A percentile compares a stretch with the other conserved stretches of the same genome.
Conservation (phyloP, 768 basidiomycete genomes). For the Mycena haematopus region DNA sequence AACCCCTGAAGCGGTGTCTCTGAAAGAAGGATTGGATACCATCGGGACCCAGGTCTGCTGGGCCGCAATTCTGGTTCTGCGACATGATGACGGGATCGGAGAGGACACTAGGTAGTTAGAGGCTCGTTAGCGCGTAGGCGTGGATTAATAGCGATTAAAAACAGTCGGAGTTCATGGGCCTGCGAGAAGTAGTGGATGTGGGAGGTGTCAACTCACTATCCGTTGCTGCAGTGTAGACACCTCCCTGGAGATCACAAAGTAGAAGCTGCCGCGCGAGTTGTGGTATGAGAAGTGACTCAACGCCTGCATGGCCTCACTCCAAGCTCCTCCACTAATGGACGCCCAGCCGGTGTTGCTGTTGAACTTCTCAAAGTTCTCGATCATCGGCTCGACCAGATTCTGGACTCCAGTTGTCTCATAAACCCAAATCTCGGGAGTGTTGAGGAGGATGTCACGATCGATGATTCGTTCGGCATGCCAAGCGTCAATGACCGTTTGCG, state of each 20-base stretch:
- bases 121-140: not conserved
- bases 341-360: slow-evolving; percentile 1
- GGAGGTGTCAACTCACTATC: not conserved
- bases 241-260: not conserved
- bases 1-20: not conserved
- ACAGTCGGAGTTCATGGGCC: no score
- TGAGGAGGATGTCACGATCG: not conserved
- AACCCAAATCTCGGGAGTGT: not conserved
- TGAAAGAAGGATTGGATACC: not conserved
- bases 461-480: not conserved
- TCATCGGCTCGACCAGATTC: not conserved
- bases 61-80: not conserved
- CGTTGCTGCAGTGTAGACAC: not conserved
- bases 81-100: slow-evolving; percentile 1
- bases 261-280: not conserved
- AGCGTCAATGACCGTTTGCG: not conserved
- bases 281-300: not conserved
- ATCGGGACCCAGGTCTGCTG: not conserved
- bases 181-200: not conserved
- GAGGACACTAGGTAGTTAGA: not conserved
- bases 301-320: slow-evolving; percentile 1
- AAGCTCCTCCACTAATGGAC: not conserved
- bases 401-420: not conserved
- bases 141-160: not conserved
- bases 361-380: not conserved